These are phyloP conservation scores for Aegle marmelos DNA, from an alignment of 345 rosid species.

Conservation along the genomic window DNA sequence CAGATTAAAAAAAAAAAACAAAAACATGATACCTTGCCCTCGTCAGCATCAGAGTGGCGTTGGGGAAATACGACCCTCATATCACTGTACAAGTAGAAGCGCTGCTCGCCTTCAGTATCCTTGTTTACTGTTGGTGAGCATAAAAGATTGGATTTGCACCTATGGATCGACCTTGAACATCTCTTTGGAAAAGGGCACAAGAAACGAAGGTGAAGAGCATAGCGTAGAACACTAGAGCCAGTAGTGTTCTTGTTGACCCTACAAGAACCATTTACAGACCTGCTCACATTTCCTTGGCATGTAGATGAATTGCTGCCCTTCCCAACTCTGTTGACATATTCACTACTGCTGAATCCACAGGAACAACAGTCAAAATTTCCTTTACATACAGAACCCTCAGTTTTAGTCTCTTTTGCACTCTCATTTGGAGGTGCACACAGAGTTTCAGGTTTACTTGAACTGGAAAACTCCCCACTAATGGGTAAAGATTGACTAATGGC, in stretches of 20 bases:
- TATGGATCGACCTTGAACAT: slow-evolving; percentile 30
- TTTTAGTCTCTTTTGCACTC: slow-evolving; percentile 21
- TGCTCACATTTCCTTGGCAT: slow-evolving; percentile 17
- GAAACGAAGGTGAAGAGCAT: slow-evolving; percentile 58
- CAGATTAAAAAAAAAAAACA: background rate
- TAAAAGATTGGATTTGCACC: slow-evolving; percentile 32
- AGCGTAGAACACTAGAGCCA: slow-evolving; percentile 45
- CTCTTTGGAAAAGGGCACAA: slow-evolving; percentile 40
- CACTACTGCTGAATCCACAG: slow-evolving; percentile 1
- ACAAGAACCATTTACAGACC: slow-evolving; percentile 26
- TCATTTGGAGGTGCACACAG: background rate
- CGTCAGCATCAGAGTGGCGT: slow-evolving; percentile 58
- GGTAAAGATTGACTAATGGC: slow-evolving; percentile 15
- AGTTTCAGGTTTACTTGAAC: background rate
- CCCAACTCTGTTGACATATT: background rate
- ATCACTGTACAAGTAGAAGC: slow-evolving; percentile 51
- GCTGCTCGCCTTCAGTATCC: slow-evolving; percentile 27
- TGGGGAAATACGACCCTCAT: slow-evolving; percentile 59
- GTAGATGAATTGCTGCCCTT: slow-evolving; percentile 16
- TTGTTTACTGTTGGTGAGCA: slow-evolving; percentile 14
- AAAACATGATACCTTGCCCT: slow-evolving; percentile 49
- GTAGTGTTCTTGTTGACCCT: slow-evolving; percentile 34
- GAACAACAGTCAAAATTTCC: background rate
- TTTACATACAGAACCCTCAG: slow-evolving; percentile 13
- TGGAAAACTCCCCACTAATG: background rate